These are phyloP conservation scores for Alternaria atra DNA, from an alignment of 2,329 filamentous ascomycete species.

Conservation along the genomic window DNA sequence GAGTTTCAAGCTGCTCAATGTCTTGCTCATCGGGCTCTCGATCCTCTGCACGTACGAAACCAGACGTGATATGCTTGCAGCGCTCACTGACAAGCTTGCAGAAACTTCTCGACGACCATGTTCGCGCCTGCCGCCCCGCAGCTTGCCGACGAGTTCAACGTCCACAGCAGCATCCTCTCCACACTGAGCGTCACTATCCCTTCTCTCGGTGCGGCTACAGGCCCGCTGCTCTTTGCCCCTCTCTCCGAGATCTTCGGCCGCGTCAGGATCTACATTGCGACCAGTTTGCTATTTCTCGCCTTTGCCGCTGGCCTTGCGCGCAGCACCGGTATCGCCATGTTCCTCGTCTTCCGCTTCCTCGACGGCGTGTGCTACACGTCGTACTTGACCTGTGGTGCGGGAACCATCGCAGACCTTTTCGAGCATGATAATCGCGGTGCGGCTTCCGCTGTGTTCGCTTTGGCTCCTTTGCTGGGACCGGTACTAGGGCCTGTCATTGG, in stretches of 20 bases:
- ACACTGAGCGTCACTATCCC: conserved; percentile 12
- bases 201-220: conserved; percentile 48
- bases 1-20: not conserved
- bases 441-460: conserved; percentile 33
- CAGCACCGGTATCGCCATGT: conserved; percentile 42
- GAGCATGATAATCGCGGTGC: conserved; percentile 53
- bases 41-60: conserved; percentile 3
- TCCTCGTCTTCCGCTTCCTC: conserved; percentile 47
- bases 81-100: too few relatives aligned
- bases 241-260: conserved; percentile 47
- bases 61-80: too few relatives aligned
- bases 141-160: conserved; percentile 9
- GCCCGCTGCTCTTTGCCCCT: conserved; percentile 46
- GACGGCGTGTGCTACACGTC: conserved; percentile 41
- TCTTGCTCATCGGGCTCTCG: not conserved
- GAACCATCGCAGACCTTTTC: conserved; percentile 53
- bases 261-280: conserved; percentile 36
- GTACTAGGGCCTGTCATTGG: too few relatives aligned
- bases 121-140: not conserved
- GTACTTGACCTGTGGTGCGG: conserved; percentile 42
- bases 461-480: not conserved
- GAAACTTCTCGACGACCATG: conserved; percentile 27
- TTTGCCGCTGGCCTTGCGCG: conserved; percentile 57
- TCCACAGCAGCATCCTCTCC: conserved; percentile 26
- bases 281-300: conserved; percentile 59